Evolutionary conservation across 345 rosid genomes (phyloP).

Genomic region (Diplotaxis tenuifolia): DNA sequence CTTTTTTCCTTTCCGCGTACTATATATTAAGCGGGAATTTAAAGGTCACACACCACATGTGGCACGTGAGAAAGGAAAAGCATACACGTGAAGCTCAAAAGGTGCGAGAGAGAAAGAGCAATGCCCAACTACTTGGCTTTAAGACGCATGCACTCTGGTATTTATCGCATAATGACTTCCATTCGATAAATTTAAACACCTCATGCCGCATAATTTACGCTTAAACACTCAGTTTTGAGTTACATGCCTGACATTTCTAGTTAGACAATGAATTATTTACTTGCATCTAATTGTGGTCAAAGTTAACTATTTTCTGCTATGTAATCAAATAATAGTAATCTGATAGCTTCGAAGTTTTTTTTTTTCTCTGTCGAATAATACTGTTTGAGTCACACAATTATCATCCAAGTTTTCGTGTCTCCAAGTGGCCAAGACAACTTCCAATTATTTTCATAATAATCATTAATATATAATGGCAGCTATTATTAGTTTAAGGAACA

Average conservation of each 20-base stretch:
- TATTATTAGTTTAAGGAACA: background rate
- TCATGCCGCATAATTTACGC: too few relatives aligned
- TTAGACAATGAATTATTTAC: too few relatives aligned
- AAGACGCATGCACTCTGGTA: slow-evolving; percentile 22
- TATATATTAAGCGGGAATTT: slow-evolving; percentile 15
- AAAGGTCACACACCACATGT: slow-evolving; percentile 23
- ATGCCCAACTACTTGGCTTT: slow-evolving; percentile 24
- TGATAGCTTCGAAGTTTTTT: too few relatives aligned
- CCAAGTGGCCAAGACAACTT: slow-evolving; percentile 8
- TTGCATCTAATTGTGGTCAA: too few relatives aligned
- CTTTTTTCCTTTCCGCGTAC: background rate
- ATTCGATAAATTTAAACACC: background rate
- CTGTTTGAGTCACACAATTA: background rate
- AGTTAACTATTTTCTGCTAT: too few relatives aligned
- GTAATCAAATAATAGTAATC: too few relatives aligned
- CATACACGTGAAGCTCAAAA: slow-evolving; percentile 27
- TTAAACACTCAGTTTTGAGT: too few relatives aligned
- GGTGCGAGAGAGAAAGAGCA: slow-evolving; percentile 8
- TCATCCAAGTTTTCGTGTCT: background rate
- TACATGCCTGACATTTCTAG: too few relatives aligned
- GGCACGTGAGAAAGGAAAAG: slow-evolving; percentile 33
- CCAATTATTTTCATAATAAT: slow-evolving; percentile 18
- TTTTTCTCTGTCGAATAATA: background rate
- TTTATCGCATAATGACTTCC: background rate
- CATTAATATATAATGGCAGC: background rate